A percentile compares a stretch with the other conserved stretches of the same genome.
Evolutionary conservation across 495 filamentous ascomycete genomes (phyloP).

Genomic region (Pyronema omphalodes): DNA sequence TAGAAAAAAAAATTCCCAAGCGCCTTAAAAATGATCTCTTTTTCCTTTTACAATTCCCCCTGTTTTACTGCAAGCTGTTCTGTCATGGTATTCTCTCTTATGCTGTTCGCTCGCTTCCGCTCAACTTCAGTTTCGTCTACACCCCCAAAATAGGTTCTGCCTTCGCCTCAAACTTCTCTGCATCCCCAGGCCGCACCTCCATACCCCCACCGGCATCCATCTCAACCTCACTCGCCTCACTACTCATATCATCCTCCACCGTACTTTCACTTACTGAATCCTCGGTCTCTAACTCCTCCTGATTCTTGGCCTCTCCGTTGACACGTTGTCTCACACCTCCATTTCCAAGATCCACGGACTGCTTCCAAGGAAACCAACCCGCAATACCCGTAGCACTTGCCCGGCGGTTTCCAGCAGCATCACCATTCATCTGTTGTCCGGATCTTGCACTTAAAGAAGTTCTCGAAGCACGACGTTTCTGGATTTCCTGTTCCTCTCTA

Average conservation of each 20-base stretch:
- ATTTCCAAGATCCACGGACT: not conserved
- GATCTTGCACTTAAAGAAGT: not conserved
- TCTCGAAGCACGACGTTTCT: not conserved
- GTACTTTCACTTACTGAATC: not conserved
- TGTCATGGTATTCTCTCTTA: too few relatives aligned
- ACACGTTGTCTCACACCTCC: not conserved
- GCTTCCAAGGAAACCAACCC: not conserved
- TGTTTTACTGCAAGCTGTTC: too few relatives aligned
- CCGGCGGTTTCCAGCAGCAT: too few relatives aligned
- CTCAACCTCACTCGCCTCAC: not conserved
- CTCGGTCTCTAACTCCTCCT: not conserved
- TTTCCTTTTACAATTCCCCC: too few relatives aligned
- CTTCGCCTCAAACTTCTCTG: slow-evolving; percentile 45
- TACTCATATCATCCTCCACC: not conserved
- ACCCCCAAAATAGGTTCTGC: slow-evolving; percentile 52
- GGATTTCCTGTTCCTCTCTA: not conserved
- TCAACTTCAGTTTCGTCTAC: not conserved
- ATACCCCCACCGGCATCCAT: not conserved
- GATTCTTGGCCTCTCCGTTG: not conserved
- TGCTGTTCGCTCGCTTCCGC: too few relatives aligned
- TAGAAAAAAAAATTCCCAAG: too few relatives aligned
- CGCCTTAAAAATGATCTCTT: too few relatives aligned
- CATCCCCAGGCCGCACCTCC: slow-evolving; percentile 31
- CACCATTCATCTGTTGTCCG: too few relatives aligned
- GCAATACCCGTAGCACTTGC: not conserved